Evolutionary conservation across 371 early-diverging fungal species (phyloP).

Genomic region (Syncephalastrum monosporum): DNA sequence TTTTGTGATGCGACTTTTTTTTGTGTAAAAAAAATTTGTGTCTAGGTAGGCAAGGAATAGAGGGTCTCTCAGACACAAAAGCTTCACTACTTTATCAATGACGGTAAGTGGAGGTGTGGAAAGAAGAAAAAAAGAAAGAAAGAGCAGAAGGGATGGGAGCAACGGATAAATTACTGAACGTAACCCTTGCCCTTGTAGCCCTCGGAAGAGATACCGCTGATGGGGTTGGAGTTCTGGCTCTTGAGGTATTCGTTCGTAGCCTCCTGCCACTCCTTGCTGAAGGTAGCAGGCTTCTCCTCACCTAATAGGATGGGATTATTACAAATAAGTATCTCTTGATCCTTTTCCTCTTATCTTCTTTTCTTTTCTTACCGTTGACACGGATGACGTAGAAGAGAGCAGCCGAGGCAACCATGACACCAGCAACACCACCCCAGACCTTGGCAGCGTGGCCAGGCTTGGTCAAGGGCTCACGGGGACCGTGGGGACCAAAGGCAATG

Average conservation of each 20-base stretch:
- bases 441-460: slow-evolving; percentile 75
- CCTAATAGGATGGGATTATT: slow-evolving; percentile 20
- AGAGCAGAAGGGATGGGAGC: no score
- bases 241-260: slow-evolving; percentile 81
- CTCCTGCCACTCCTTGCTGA: slow-evolving; percentile 93
- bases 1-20: no score
- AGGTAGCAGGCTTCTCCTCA: slow-evolving; percentile 70
- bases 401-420: slow-evolving; percentile 55
- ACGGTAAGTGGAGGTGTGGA: no score
- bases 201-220: slow-evolving; percentile 84
- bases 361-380: slow-evolving; percentile 58
- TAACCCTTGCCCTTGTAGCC: slow-evolving; percentile 80
- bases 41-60: no score
- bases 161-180: slow-evolving; percentile 21
- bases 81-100: no score
- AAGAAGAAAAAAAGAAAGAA: no score
- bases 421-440: slow-evolving; percentile 71
- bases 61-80: no score
- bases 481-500: slow-evolving; percentile 94
- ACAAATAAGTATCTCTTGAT: neutral
- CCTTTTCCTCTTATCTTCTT: slow-evolving; percentile 2
- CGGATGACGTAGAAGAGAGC: slow-evolving; percentile 72
- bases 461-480: slow-evolving; percentile 78
- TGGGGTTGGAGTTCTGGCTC: slow-evolving; percentile 88
- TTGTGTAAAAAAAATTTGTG: no score